phyloP scores from a whole-genome alignment of 2,329 filamentous ascomycete genomes.

The Colletotrichum filicis region DNA sequence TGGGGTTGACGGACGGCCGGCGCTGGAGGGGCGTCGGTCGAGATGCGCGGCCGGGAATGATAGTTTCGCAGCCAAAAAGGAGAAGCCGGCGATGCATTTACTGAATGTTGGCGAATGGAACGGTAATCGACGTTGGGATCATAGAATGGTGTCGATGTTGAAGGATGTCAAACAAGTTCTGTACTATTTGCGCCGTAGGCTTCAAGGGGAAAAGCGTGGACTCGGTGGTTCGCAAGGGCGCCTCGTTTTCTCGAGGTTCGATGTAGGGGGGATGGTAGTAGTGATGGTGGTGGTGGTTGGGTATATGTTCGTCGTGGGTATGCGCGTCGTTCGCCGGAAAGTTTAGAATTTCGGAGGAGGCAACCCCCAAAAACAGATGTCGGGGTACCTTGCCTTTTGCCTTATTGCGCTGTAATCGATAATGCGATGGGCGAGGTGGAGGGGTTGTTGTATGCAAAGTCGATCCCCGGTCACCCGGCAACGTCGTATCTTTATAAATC shows the following conservation, averaged over 20 bases:
- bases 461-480: conserved; percentile 31
- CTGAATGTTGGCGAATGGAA: conserved; percentile 3
- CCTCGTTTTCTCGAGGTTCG: conserved; percentile 16
- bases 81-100: conserved; percentile 31
- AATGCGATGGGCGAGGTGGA: conserved; percentile 14
- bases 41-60: conserved; percentile 1
- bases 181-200: conserved; percentile 15
- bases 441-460: conserved; percentile 8
- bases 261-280: background rate
- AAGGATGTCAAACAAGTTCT: conserved; percentile 11
- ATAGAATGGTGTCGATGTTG: background rate
- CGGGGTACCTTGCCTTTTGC: background rate
- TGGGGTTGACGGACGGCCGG: conserved; percentile 21
- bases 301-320: background rate
- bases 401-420: background rate
- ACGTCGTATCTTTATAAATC: conserved; percentile 32
- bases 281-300: background rate
- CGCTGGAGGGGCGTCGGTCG: background rate
- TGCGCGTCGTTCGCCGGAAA: conserved; percentile 17
- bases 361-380: background rate
- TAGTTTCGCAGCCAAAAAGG: background rate
- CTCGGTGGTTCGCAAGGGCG: background rate
- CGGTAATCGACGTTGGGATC: background rate
- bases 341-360: background rate
- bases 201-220: conserved; percentile 17